phyloP scores from a whole-genome alignment of 306 rosid species.

The Cucurbita argyrosperma region DNA sequence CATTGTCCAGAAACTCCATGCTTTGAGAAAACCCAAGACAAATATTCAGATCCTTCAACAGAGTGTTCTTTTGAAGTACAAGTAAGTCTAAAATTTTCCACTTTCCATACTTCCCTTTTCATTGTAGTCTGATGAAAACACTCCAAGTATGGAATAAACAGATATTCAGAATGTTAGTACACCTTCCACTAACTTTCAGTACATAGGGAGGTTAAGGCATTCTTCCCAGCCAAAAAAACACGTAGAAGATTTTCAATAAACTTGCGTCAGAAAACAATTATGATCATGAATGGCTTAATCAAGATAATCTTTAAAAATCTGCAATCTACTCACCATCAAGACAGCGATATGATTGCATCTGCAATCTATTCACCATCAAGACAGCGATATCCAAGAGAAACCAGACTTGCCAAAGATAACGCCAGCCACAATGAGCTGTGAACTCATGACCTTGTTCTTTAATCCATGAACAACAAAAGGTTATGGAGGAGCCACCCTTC shows the following conservation, averaged over 20 bases:
- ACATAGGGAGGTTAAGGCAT: not conserved
- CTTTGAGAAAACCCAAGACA: conserved; percentile 92
- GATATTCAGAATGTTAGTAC: not conserved
- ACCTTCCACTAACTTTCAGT: not conserved
- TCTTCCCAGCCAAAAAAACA: not conserved
- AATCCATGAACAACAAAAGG: not conserved
- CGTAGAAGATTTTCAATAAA: not conserved
- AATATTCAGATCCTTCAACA: conserved; percentile 98
- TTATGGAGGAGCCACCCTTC: not conserved
- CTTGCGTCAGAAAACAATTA: not conserved
- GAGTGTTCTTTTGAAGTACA: conserved; percentile 87
- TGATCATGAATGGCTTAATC: not conserved
- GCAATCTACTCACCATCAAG: not conserved
- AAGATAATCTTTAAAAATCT: not conserved
- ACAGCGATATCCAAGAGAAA: not conserved
- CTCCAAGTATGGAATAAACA: not conserved
- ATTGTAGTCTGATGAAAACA: not conserved
- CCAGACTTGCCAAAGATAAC: not conserved
- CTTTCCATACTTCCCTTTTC: not conserved
- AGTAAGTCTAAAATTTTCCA: conserved; percentile 30
- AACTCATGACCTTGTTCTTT: not conserved
- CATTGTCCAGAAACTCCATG: conserved; percentile 91
- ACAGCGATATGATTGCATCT: not conserved
- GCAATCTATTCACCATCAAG: not conserved
- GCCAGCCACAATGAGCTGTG: not conserved